phyloP scores from a whole-genome alignment of 441 rosid genomes.

The Pelargonium fulgidum region DNA sequence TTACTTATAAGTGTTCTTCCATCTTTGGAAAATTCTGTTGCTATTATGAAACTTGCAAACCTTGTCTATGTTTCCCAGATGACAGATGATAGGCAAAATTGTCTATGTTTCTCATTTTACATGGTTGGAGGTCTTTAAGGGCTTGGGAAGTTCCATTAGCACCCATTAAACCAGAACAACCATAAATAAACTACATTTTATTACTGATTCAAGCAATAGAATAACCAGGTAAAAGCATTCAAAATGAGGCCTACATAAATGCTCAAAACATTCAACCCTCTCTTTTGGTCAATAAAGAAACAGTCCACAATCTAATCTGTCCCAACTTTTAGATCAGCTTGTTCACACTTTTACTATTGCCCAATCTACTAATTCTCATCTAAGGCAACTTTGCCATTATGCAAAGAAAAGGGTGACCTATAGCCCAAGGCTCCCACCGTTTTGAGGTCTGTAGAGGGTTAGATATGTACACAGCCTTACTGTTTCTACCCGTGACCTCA shows the following conservation, averaged over 20 bases:
- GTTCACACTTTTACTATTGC: slow-evolving; percentile 10
- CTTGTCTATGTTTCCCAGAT: no score
- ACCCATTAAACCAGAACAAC: neutral
- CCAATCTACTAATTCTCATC: neutral
- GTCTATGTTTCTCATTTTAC: no score
- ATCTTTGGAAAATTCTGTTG: neutral
- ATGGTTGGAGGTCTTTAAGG: no score
- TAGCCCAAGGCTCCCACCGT: no score
- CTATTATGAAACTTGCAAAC: neutral
- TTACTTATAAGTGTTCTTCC: neutral
- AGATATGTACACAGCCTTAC: no score
- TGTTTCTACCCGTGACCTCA: no score
- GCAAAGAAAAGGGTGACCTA: neutral
- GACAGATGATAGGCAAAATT: neutral
- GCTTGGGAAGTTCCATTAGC: no score
- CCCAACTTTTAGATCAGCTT: slow-evolving; percentile 7
- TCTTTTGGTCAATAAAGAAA: slow-evolving; percentile 8
- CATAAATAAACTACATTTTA: neutral
- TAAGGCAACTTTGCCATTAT: neutral
- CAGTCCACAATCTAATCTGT: slow-evolving; percentile 10
- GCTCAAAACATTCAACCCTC: slow-evolving; percentile 1
- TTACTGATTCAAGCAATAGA: neutral
- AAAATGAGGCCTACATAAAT: neutral
- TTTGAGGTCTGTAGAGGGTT: no score
- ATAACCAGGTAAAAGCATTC: neutral